Evolutionary conservation across 2,329 filamentous ascomycete genomes (phyloP), one percentile per base, ranked within the genome.

Genomic region (Hymenoscyphus albidus): DNA sequence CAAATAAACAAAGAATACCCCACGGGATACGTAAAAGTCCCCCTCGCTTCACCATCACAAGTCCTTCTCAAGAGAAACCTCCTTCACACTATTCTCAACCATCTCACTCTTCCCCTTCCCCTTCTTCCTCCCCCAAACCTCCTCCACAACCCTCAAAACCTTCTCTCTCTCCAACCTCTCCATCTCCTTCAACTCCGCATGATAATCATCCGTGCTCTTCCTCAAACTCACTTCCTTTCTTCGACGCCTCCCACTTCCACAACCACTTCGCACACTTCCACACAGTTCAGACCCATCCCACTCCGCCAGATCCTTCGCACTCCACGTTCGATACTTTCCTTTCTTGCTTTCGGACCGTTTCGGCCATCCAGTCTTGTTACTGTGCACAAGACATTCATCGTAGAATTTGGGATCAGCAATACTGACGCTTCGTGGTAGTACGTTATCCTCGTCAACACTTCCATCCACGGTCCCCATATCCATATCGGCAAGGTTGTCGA

Each of bases 341-440:
- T 65, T 60, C 62, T 61, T 69, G 56, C 65, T 66, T 27, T 60
- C 51, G n/a, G n/a, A 58, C 35, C 44, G 63, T 35, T n/a, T 57
- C n/a, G 18, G 18, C 58, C 27, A 32, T 5, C 59, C 32, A 3
- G 40, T 18, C n/a, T 31, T 55, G n/a, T 56, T 48, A 9, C 59
- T 13, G 60, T 58, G 59, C 22, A 67, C 58, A 58, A 73, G 56
- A 59, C 70, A 72, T 62, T 75, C 71, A 5, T 71, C 65, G 59
- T 72, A 73, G 22, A 72, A 73, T 40, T 64, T 70, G 10, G 71
- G 69, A 62, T 74, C 69, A 2, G 68, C 67, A 62, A 72, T 72
- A 59, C 64, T 70, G 10, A 69, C 40, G 14, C 42, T 56, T 9
- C n/a, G 18, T 13, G n/a, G 35, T 32, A 16, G 42, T 4, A 32